These are phyloP conservation scores for Podaxis carcinomalis DNA, from an alignment of 768 basidiomycete genomes.

Conservation along the genomic window DNA sequence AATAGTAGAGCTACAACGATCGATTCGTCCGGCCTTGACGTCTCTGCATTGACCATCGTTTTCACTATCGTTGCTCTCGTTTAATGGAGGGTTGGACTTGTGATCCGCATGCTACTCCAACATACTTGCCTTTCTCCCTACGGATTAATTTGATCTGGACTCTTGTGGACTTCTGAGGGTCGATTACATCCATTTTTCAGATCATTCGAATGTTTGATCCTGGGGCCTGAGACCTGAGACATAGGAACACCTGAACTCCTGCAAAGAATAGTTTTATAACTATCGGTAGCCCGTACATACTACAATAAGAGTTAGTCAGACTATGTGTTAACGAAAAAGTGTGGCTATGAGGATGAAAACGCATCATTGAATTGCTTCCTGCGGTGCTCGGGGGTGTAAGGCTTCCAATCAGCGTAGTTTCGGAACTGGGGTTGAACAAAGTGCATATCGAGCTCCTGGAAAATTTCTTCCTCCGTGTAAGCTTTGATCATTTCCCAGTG, in stretches of 20 bases:
- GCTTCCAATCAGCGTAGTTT: slow-evolving; percentile 10
- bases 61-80: slow-evolving; percentile 7
- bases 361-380: neutral
- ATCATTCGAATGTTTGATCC: neutral
- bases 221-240: neutral
- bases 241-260: no score
- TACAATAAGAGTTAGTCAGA: no score
- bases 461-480: slow-evolving; percentile 40
- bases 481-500: slow-evolving; percentile 43
- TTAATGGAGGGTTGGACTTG: neutral
- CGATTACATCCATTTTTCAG: neutral
- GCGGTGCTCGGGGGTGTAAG: neutral
- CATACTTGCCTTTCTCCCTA: neutral
- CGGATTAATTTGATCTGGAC: neutral
- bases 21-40: slow-evolving; percentile 2
- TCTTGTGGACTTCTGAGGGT: neutral
- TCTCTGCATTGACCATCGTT: slow-evolving; percentile 7
- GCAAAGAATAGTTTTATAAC: no score
- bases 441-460: slow-evolving; percentile 33
- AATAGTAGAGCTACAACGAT: neutral
- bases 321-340: no score
- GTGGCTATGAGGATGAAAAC: neutral
- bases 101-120: neutral
- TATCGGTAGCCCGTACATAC: no score
- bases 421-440: slow-evolving; percentile 19